Conservation (phyloP, 2,329 filamentous ascomycete genomes). For the Ceratocystis ficicola region DNA sequence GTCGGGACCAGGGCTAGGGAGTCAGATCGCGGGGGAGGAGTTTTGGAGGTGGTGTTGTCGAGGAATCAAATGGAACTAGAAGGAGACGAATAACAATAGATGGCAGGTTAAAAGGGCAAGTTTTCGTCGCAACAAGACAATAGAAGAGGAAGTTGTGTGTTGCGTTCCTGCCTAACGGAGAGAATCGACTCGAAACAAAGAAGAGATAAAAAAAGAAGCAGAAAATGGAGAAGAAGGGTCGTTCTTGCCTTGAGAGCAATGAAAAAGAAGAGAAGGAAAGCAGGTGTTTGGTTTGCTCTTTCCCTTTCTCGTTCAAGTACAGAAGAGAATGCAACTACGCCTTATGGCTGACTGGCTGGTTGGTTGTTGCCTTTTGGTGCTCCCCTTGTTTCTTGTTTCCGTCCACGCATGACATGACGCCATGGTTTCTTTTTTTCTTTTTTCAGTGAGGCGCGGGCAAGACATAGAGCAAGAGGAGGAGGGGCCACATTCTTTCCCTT, state of each 20-base stretch:
- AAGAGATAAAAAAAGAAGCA: conserved; percentile 5
- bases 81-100: background rate
- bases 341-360: background rate
- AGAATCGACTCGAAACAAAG: background rate
- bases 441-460: background rate
- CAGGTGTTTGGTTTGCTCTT: too few species aligned
- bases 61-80: background rate
- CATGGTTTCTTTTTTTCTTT: conserved; percentile 5
- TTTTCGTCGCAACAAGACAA: background rate
- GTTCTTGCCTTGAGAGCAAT: background rate
- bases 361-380: background rate
- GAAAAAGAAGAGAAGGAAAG: background rate
- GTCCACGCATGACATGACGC: background rate
- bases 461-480: background rate
- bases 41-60: background rate
- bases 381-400: background rate
- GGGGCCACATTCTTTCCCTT: conserved; percentile 3
- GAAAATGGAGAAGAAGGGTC: background rate
- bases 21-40: background rate
- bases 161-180: background rate
- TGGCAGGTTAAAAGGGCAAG: background rate
- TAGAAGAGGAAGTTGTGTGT: background rate
- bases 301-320: too few species aligned
- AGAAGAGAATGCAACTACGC: background rate
- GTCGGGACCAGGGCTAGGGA: background rate